Evolutionary conservation across 306 rosid species (phyloP).

Genomic region (Arachis hypogaea): DNA sequence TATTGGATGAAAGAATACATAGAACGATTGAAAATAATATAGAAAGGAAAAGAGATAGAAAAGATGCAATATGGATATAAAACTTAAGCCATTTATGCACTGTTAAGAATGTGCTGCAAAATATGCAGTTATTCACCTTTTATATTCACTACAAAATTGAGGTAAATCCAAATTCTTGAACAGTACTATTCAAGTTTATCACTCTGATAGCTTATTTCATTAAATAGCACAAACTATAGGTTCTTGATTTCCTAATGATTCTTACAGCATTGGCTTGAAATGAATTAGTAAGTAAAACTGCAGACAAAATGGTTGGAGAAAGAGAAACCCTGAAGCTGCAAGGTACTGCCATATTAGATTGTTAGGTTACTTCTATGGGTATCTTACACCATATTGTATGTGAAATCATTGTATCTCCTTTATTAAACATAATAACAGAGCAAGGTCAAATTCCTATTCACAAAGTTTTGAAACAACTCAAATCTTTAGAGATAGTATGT

Average conservation of each 20-base stretch:
- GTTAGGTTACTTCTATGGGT: slow-evolving; percentile 1
- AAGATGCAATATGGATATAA: background rate
- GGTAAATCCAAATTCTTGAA: slow-evolving; percentile 22
- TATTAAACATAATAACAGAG: background rate
- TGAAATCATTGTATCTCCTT: background rate
- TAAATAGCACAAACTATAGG: background rate
- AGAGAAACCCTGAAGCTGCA: slow-evolving; percentile 21
- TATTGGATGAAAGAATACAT: background rate
- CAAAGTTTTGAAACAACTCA: slow-evolving; percentile 27
- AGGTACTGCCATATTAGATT: slow-evolving; percentile 18
- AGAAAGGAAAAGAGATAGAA: background rate
- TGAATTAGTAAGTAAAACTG: slow-evolving; percentile 5
- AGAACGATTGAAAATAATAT: background rate
- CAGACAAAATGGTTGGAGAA: slow-evolving; percentile 3
- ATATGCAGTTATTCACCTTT: background rate
- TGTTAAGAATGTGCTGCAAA: background rate
- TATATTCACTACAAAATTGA: background rate
- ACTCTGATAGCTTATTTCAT: slow-evolving; percentile 3
- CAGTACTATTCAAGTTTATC: background rate
- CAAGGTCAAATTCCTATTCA: background rate
- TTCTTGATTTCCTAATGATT: slow-evolving; percentile 6
- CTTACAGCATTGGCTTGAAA: slow-evolving; percentile 23
- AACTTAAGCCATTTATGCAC: background rate
- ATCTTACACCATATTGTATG: background rate
- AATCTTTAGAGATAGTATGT: slow-evolving; percentile 1